phyloP scores from a whole-genome alignment of 192 early-diverging fungal species.

The Rhizoclosmatium sp. region DNA sequence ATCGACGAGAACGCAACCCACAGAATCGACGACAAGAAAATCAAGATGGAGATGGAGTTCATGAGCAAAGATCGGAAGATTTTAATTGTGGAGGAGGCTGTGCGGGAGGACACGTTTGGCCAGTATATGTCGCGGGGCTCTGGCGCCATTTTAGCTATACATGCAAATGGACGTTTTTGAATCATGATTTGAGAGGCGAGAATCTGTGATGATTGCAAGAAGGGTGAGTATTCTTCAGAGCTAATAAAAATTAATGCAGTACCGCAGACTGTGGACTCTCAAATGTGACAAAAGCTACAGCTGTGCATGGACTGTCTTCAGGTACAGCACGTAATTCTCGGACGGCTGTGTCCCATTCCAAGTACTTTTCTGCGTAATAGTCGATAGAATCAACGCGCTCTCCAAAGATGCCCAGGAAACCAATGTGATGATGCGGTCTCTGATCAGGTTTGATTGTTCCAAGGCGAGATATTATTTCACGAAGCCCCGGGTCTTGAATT shows the following conservation, averaged over 20 bases:
- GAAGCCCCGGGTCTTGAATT: constrained; percentile 37
- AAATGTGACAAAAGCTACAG: constrained; percentile 66
- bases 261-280: constrained; percentile 63
- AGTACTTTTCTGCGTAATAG: constrained; percentile 49
- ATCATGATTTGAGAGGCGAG: constrained; percentile 57
- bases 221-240: neutral
- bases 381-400: constrained; percentile 53
- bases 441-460: constrained; percentile 40
- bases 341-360: constrained; percentile 52
- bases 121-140: constrained; percentile 67
- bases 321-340: constrained; percentile 39
- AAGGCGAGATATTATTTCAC: constrained; percentile 50
- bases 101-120: constrained; percentile 58
- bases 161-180: constrained; percentile 56
- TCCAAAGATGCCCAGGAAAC: constrained; percentile 56
- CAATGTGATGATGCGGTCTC: constrained; percentile 54
- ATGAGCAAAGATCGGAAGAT: constrained; percentile 53
- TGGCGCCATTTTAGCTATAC: constrained; percentile 57
- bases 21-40: constrained; percentile 24
- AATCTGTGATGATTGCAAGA: constrained; percentile 31
- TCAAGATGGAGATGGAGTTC: constrained; percentile 26
- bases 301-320: constrained; percentile 50
- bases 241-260: constrained; percentile 5
- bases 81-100: constrained; percentile 54
- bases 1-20: constrained; percentile 51